Evolutionary conservation across 2,329 filamentous ascomycete species (phyloP).

Genomic region (Monosporascus cannonballus): DNA sequence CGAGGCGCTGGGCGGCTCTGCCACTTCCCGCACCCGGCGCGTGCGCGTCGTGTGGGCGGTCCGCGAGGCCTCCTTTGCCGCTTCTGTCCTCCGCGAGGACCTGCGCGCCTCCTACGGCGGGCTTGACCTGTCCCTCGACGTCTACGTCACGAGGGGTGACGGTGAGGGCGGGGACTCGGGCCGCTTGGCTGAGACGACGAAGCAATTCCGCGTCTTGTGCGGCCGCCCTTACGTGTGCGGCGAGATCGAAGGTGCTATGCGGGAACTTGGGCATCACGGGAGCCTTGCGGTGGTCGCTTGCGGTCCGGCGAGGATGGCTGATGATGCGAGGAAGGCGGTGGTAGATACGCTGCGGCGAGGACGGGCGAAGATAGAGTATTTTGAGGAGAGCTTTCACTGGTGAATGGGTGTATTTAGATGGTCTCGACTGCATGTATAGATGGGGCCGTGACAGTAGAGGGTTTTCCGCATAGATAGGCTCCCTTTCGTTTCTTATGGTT

Average conservation of each 20-base stretch:
- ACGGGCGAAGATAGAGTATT: slow-evolving; percentile 30
- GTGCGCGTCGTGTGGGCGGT: slow-evolving; percentile 38
- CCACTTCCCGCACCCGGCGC: slow-evolving; percentile 2
- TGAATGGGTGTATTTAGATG: slow-evolving; percentile 10
- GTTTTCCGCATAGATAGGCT: too few relatives aligned
- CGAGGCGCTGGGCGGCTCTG: slow-evolving; percentile 15
- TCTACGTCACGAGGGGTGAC: slow-evolving; percentile 28
- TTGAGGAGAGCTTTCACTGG: slow-evolving; percentile 39
- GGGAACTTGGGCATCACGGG: slow-evolving; percentile 10
- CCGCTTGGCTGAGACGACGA: slow-evolving; percentile 2
- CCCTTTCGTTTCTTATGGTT: too few relatives aligned
- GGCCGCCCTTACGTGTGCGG: slow-evolving; percentile 28
- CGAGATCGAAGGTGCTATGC: slow-evolving; percentile 24
- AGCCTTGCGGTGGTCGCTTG: slow-evolving; percentile 37
- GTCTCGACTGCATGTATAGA: too few relatives aligned
- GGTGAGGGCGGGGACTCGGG: not conserved
- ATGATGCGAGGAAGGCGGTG: slow-evolving; percentile 33
- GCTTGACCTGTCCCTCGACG: slow-evolving; percentile 24
- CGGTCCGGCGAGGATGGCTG: slow-evolving; percentile 38
- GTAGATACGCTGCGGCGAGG: slow-evolving; percentile 23
- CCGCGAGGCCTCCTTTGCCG: slow-evolving; percentile 32
- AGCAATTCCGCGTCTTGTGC: slow-evolving; percentile 12
- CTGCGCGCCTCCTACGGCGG: slow-evolving; percentile 23
- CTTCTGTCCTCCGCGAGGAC: slow-evolving; percentile 28
- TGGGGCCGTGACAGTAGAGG: too few relatives aligned